Conservation (phyloP, 2,329 filamentous ascomycete species). For the Chaetomium strumarium region DNA sequence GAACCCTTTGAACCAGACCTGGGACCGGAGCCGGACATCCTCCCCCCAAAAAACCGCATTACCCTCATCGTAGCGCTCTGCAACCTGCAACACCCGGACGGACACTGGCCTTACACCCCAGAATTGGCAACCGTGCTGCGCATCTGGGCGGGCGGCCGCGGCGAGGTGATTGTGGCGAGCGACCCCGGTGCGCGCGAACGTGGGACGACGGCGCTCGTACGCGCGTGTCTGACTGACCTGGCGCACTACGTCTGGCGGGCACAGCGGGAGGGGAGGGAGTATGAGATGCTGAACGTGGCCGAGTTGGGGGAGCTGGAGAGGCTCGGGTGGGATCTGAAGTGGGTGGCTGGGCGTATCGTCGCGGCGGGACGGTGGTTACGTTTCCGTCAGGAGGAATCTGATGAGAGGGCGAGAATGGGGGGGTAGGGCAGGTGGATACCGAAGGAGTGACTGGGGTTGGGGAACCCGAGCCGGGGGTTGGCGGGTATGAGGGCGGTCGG, state of each 20-base stretch:
- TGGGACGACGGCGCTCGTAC: constrained; percentile 18
- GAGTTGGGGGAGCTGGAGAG: constrained; percentile 19
- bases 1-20: background rate
- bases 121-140: constrained; percentile 18
- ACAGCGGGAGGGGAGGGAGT: constrained; percentile 19
- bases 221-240: constrained; percentile 18
- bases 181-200: no score
- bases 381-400: background rate
- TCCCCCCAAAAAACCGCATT: constrained; percentile 19
- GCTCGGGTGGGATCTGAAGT: constrained; percentile 21
- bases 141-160: constrained; percentile 11
- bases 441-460: background rate
- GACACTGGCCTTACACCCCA: constrained; percentile 16
- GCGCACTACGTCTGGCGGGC: constrained; percentile 19
- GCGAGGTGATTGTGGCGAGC: background rate
- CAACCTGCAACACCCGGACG: constrained; percentile 19
- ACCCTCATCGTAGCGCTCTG: constrained; percentile 16
- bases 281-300: constrained; percentile 8
- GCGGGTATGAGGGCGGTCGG: no score
- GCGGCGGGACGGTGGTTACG: background rate
- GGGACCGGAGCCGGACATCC: background rate
- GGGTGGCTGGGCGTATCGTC: constrained; percentile 5
- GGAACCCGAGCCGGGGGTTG: no score
- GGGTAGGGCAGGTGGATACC: background rate
- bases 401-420: background rate